Conservation (phyloP, 805 yeast species). For the Metschnikowia corniflorae region DNA sequence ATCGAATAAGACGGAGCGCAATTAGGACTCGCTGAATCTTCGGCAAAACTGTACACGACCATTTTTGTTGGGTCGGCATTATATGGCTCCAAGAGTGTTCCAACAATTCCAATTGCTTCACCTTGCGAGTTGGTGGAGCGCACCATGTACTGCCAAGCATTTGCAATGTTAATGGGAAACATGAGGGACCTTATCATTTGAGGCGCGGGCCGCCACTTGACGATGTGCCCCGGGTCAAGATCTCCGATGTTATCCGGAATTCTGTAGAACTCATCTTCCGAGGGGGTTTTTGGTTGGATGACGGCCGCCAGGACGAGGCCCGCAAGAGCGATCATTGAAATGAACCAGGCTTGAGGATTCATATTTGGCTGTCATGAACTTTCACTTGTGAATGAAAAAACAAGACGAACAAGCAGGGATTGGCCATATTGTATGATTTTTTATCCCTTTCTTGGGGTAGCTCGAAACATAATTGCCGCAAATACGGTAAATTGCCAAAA, state of each 20-base stretch:
- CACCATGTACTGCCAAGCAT: slow-evolving; percentile 22
- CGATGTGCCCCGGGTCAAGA: slow-evolving; percentile 8
- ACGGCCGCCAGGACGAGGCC: too few relatives aligned
- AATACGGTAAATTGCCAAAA: too few relatives aligned
- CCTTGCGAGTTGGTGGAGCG: slow-evolving; percentile 22
- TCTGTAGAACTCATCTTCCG: slow-evolving; percentile 11
- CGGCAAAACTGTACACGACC: slow-evolving; percentile 20
- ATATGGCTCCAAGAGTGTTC: slow-evolving; percentile 21
- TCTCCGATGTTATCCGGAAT: slow-evolving; percentile 7
- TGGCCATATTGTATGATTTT: too few relatives aligned
- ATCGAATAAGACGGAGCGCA: slow-evolving; percentile 26
- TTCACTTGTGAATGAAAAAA: too few relatives aligned
- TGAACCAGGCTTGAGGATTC: too few relatives aligned
- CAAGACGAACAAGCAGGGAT: too few relatives aligned
- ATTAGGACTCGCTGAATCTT: slow-evolving; percentile 20
- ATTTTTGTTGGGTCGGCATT: slow-evolving; percentile 19
- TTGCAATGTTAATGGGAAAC: slow-evolving; percentile 9
- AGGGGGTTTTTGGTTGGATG: too few relatives aligned
- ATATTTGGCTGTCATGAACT: too few relatives aligned
- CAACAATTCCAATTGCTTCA: slow-evolving; percentile 21
- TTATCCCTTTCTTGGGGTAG: too few relatives aligned
- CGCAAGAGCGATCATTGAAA: too few relatives aligned
- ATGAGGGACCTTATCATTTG: too few relatives aligned
- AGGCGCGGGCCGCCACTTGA: slow-evolving; percentile 7
- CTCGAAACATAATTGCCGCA: too few relatives aligned